Evolutionary conservation across 768 basidiomycete species (phyloP), one percentile per base, ranked within the genome.

Genomic region (Termitomyces sp.): DNA sequence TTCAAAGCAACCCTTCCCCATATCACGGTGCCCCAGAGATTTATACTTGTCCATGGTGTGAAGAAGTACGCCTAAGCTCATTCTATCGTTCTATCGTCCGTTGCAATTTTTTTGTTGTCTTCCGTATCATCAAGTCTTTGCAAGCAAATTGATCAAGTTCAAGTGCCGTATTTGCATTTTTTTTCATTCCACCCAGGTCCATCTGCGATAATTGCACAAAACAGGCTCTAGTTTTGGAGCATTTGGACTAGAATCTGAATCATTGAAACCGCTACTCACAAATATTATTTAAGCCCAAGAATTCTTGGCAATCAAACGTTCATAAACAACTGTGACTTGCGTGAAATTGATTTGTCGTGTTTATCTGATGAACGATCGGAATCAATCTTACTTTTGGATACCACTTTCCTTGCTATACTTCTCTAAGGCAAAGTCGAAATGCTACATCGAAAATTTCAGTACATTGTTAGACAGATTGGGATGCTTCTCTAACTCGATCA

Each of bases 21-120:
- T 34, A 42, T 58, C 12, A 58, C 31, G 7, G 51, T 58, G 7
- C 24, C 51, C 2, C 57, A 53, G 24, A 26, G 42, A 31, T 58
- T 58, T 39, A 58, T 57, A 1, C 56, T 57, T 24, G 56, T 57
- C 7, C 8, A 57, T 24, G 49, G 36, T 31, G 8, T 50, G 3
- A 56, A 41, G n/a, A 36, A 51, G 22, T 24, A 51, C 22, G 49
- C 36, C 8, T 37, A 24, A 51, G 9, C 16, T 10, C 16, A 26
- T 26, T 24, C n/a, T 36, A 20, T 31, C 20, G 16, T 51, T 18
- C 20, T 24, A 15, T 4, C 15, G 2, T 18, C 5, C 12, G 0
- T 33, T n/a, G 48, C 37, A 13, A 22, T 26, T 3, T 24, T n/a
- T 4, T 24, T 24, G 8, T 9, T 3, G 5, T 20, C 6, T 13